A percentile compares a stretch with the other conserved stretches of the same genome.
phyloP scores from a whole-genome alignment of 1,284 basidiomycete genomes.

The Pseudomicrostroma phylloplanum region DNA sequence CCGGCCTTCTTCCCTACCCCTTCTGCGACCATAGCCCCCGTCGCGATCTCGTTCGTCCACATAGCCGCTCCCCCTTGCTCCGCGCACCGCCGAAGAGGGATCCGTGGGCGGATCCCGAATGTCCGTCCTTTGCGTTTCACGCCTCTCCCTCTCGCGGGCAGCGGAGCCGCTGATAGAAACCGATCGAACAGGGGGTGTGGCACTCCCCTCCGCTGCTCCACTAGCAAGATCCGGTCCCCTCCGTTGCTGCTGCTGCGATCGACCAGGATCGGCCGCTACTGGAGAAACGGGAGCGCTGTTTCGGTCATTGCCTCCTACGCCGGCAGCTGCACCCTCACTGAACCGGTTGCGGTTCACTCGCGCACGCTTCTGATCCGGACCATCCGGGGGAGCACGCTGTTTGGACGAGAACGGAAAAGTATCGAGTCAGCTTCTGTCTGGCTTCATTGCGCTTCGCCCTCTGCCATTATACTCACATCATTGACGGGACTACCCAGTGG shows the following conservation, averaged over 20 bases:
- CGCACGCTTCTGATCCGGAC: not conserved
- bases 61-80: not conserved
- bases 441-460: not conserved
- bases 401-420: too few species aligned
- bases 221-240: too few species aligned
- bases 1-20: not conserved
- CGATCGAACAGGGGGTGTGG: not conserved
- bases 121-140: not conserved
- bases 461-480: not conserved
- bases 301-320: not conserved
- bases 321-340: not conserved
- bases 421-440: too few species aligned
- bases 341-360: not conserved
- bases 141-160: not conserved
- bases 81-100: not conserved
- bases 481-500: not conserved
- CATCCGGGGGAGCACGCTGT: not conserved
- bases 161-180: conserved; percentile 5
- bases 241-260: too few species aligned
- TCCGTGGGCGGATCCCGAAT: not conserved
- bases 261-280: not conserved
- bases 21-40: not conserved
- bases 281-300: not conserved
- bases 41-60: not conserved
- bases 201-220: too few species aligned